Percentiles rank a stretch among this genome's conserved stretches.
These are phyloP conservation scores for Penicillium sp. DNA, from an alignment of 2,329 filamentous ascomycete genomes.

Conservation along the genomic window DNA sequence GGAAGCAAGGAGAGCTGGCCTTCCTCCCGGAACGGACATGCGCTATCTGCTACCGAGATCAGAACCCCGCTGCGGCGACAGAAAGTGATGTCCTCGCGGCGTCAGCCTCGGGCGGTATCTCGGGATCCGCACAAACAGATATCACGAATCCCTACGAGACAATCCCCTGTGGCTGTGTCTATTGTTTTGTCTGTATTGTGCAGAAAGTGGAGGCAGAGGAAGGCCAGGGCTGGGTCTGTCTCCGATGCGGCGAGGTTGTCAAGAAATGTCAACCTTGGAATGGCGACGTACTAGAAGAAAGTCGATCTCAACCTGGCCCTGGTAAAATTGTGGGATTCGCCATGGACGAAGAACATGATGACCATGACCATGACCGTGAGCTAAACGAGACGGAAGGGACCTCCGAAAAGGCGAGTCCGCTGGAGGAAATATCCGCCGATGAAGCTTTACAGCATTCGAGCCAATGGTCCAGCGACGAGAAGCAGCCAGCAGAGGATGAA, in stretches of 20 bases:
- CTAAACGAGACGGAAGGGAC: slow-evolving; percentile 5
- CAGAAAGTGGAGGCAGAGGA: slow-evolving; percentile 86
- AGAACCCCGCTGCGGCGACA: slow-evolving; percentile 65
- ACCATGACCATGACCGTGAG: slow-evolving; percentile 9
- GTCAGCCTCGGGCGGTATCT: slow-evolving; percentile 64
- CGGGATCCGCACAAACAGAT: slow-evolving; percentile 85
- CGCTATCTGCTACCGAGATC: slow-evolving; percentile 93
- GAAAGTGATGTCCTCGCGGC: slow-evolving; percentile 73
- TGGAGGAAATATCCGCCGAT: slow-evolving; percentile 29
- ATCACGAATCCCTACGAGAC: slow-evolving; percentile 95
- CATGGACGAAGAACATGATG: slow-evolving; percentile 25
- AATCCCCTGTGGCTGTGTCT: slow-evolving; percentile 81
- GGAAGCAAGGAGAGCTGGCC: slow-evolving; percentile 64
- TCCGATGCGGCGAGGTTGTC: slow-evolving; percentile 78
- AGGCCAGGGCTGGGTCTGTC: slow-evolving; percentile 86
- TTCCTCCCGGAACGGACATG: slow-evolving; percentile 92
- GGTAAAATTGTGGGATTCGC: slow-evolving; percentile 43
- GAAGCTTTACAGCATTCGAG: slow-evolving; percentile 34
- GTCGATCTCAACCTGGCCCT: slow-evolving; percentile 29
- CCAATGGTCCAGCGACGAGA: slow-evolving; percentile 36
- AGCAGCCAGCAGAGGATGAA: slow-evolving; percentile 22
- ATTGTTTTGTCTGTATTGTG: slow-evolving; percentile 94
- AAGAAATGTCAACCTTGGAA: slow-evolving; percentile 86
- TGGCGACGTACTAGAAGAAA: slow-evolving; percentile 68
- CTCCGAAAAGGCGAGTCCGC: slow-evolving; percentile 18